Base-by-base conservation (phyloP, 2,329 filamentous ascomycete genomes). In the Fusarium vanettenii region DNA sequence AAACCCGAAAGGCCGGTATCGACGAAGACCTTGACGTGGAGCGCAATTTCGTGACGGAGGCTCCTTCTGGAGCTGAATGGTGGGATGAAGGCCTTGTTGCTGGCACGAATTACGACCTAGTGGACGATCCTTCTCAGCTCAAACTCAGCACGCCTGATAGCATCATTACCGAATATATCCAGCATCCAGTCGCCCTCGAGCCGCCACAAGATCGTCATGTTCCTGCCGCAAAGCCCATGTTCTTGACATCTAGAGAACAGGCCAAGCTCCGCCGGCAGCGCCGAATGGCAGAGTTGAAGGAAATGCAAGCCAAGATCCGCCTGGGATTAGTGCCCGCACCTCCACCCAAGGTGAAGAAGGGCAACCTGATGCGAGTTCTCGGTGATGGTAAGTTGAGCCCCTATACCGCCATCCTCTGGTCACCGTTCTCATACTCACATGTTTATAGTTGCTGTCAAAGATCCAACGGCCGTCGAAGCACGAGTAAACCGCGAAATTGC, bases 391-490 rank as follows among this genome's bases (percentile, higher is more conserved):
- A 81, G 93, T 95, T 18, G 2, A 27, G 10, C 33, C 37, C 50
- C 18, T 39, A 39, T 11, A 14, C 45, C 41, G 11, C 33, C 35
- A 45, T 29, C 18, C 37, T 50, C 8, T 25, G 9, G 35, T 50
- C 27, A 22, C 16, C 7, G 33, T 20, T 25, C 18, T 27, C 18
- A 63, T 67, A 35, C 79, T 82, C 68, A 81, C 35, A n/a, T 56
- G 5, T 64, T 29, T 33, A 33, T 60, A 84, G 84, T 82, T 83
- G 89, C 89, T 20, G 96, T 99, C 76, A 97, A 98, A 81, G 97
- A 99, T 84, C 97, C 97, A 8, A 99, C 97, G 1, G 97, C 97
- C 5, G 97, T 99, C 55, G 97, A 99, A 85, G 95, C 95, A 60
- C 92, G 95, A 27, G 97, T 99, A 61, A 98, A 97, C 82, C 90